phyloP scores from a whole-genome alignment of 805 yeast species.

The Candida alai region DNA sequence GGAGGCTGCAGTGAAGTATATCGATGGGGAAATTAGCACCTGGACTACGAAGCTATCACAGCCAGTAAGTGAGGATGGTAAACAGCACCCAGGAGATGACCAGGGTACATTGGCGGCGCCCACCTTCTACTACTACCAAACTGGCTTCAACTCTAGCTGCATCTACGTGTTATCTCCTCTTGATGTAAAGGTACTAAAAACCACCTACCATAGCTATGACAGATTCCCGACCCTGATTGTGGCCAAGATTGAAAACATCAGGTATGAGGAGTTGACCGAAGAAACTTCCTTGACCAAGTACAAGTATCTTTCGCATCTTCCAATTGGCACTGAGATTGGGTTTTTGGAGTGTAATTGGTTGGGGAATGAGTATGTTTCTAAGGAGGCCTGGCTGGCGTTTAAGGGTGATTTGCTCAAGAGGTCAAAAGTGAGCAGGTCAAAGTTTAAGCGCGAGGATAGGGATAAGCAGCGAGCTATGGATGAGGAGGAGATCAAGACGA shows the following conservation, averaged over 20 bases:
- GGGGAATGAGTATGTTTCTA: slow-evolving; percentile 25
- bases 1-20: slow-evolving; percentile 51
- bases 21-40: slow-evolving; percentile 42
- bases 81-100: slow-evolving; percentile 14
- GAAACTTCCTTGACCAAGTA: slow-evolving; percentile 54
- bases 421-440: slow-evolving; percentile 44
- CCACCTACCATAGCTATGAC: slow-evolving; percentile 57
- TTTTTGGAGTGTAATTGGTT: slow-evolving; percentile 85
- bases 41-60: slow-evolving; percentile 25
- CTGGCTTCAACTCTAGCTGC: slow-evolving; percentile 59
- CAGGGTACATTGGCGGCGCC: slow-evolving; percentile 13
- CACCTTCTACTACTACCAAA: slow-evolving; percentile 73
- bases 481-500: slow-evolving; percentile 53
- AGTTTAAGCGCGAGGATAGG: slow-evolving; percentile 58
- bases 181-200: slow-evolving; percentile 69
- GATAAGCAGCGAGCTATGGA: slow-evolving; percentile 53
- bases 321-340: slow-evolving; percentile 80
- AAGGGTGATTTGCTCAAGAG: slow-evolving; percentile 56
- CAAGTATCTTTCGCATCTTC: slow-evolving; percentile 78
- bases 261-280: slow-evolving; percentile 59
- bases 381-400: slow-evolving; percentile 43
- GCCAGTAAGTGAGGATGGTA: slow-evolving; percentile 1
- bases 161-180: slow-evolving; percentile 71
- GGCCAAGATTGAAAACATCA: slow-evolving; percentile 65
- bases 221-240: slow-evolving; percentile 64